A percentile compares a stretch with the other conserved stretches of the same genome.
phyloP scores from a whole-genome alignment of 2,329 filamentous ascomycete species.

The Alternaria alternata region DNA sequence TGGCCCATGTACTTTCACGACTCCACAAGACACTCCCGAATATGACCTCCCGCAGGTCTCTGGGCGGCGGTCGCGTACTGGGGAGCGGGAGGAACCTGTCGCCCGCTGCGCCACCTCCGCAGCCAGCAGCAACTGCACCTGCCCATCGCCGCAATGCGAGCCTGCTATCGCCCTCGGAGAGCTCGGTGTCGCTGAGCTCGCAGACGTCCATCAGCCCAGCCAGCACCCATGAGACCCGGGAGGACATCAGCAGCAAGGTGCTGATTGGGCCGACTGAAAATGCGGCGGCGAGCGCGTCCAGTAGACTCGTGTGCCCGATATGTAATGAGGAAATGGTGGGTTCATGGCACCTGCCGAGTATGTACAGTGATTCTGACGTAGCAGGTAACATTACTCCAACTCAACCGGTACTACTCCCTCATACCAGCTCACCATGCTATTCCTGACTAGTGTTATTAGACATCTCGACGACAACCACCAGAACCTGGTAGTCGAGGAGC shows the following conservation, averaged over 20 bases:
- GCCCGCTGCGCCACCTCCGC: conserved; percentile 62
- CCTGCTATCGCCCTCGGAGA: conserved; percentile 70
- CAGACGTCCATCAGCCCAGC: conserved; percentile 76
- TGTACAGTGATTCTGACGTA: conserved; percentile 36
- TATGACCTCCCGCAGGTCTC: conserved; percentile 64
- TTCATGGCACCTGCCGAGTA: conserved; percentile 23
- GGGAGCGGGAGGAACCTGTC: conserved; percentile 85
- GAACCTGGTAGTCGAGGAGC: conserved; percentile 85
- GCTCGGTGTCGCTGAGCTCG: conserved; percentile 80
- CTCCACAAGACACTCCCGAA: conserved; percentile 29
- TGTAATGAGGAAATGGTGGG: conserved; percentile 96
- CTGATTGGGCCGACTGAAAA: conserved; percentile 70
- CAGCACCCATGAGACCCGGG: conserved; percentile 69
- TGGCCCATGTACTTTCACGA: conserved; percentile 28
- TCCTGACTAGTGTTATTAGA: conserved; percentile 51
- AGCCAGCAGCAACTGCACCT: conserved; percentile 16
- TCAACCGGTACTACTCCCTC: conserved; percentile 65
- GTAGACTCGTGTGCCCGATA: conserved; percentile 90
- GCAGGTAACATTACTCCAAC: conserved; percentile 87
- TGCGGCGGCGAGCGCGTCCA: conserved; percentile 66
- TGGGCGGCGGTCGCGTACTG: conserved; percentile 90
- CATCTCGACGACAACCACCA: conserved; percentile 90
- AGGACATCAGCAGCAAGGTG: conserved; percentile 83
- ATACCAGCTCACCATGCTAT: conserved; percentile 14
- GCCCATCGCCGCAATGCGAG: conserved; percentile 54